Evolutionary conservation across 116 monocot genomes (phyloP).

Genomic region (Dioscorea cayenensis): DNA sequence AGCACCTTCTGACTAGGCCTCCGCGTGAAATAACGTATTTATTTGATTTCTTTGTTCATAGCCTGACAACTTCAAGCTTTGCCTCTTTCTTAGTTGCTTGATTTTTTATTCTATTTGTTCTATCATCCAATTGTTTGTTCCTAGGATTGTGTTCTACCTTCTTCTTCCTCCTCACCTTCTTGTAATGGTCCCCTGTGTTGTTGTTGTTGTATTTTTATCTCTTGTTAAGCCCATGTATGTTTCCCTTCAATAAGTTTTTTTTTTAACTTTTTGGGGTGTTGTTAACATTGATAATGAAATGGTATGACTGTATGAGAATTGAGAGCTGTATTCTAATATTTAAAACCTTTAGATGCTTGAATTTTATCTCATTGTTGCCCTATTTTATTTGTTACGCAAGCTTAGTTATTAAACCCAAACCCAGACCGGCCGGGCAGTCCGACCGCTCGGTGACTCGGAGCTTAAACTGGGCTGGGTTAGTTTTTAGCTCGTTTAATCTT

Average conservation of each 20-base stretch:
- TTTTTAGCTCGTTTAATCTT: too few species aligned
- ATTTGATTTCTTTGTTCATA: conserved; percentile 25
- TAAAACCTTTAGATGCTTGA: too few species aligned
- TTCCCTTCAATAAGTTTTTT: neutral
- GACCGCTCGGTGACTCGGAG: too few species aligned
- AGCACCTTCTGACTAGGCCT: conserved; percentile 37
- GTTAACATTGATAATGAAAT: neutral
- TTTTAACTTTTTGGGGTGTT: neutral
- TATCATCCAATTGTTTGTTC: conserved; percentile 1
- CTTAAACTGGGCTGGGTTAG: too few species aligned
- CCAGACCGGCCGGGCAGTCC: too few species aligned
- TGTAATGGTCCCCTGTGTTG: neutral
- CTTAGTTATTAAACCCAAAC: too few species aligned
- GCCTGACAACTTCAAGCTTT: conserved; percentile 14
- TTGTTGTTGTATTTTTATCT: neutral
- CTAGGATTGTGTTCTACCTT: neutral
- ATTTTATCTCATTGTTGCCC: too few species aligned
- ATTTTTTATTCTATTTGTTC: conserved; percentile 1
- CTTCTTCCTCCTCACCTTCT: neutral
- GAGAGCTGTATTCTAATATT: too few species aligned
- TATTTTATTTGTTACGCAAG: too few species aligned
- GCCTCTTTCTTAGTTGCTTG: neutral
- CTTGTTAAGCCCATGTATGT: neutral
- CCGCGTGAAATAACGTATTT: conserved; percentile 4
- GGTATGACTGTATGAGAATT: too few species aligned